phyloP scores from a whole-genome alignment of 2,329 filamentous ascomycete genomes.

The Diaporthe longicolla region DNA sequence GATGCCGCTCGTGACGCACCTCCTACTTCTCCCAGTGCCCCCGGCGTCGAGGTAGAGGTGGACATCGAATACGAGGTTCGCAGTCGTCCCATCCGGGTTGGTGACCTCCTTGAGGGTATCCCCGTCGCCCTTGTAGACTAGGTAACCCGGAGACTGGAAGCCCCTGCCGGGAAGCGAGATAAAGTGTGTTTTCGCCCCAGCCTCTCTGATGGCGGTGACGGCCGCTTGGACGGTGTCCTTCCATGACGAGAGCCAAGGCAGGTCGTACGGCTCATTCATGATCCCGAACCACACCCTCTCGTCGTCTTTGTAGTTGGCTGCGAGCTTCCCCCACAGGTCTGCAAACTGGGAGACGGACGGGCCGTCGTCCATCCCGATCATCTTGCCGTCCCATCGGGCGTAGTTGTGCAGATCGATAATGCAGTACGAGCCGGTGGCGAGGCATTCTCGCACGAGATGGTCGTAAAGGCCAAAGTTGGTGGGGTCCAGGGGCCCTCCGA shows the following conservation, averaged over 20 bases:
- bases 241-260: conserved; percentile 67
- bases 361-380: conserved; percentile 72
- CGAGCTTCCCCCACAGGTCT: conserved; percentile 68
- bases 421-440: conserved; percentile 62
- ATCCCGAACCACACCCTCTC: conserved; percentile 71
- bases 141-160: conserved; percentile 58
- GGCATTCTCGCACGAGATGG: conserved; percentile 62
- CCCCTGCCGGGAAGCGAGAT: conserved; percentile 74
- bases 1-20: conserved; percentile 65
- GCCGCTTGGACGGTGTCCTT: conserved; percentile 70
- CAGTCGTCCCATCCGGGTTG: conserved; percentile 70
- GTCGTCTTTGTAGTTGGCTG: conserved; percentile 66
- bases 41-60: conserved; percentile 74
- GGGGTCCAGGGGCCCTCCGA: conserved; percentile 58
- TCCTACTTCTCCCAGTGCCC: conserved; percentile 65
- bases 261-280: conserved; percentile 77
- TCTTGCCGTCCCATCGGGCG: conserved; percentile 57
- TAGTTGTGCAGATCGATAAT: conserved; percentile 57
- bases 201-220: conserved; percentile 74
- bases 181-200: conserved; percentile 71
- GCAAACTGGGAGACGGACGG: conserved; percentile 72
- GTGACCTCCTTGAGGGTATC: conserved; percentile 65
- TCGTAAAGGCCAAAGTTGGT: conserved; percentile 61
- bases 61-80: conserved; percentile 69
- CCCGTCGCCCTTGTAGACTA: conserved; percentile 61